phyloP scores from a whole-genome alignment of 345 rosid genomes.

The Rhodamnia rubescens region DNA sequence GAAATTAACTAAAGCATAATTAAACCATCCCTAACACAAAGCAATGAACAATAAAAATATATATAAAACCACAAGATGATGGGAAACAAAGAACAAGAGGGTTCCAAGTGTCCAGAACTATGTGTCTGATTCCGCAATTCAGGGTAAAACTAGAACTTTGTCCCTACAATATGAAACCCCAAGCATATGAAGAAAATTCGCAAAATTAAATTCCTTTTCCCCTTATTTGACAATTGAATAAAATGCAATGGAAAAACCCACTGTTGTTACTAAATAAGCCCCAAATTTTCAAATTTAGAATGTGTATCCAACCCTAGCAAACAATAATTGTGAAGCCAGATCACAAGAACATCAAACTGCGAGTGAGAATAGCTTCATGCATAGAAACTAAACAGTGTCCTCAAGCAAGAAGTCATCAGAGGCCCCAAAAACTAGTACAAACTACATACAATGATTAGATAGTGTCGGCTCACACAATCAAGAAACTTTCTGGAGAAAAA shows the following conservation, averaged over 20 bases:
- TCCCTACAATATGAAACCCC: background rate
- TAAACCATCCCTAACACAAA: background rate
- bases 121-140: background rate
- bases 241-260: background rate
- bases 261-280: background rate
- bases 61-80: background rate
- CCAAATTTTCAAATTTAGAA: background rate
- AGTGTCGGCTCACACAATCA: background rate
- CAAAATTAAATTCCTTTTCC: background rate
- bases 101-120: background rate
- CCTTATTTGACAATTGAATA: background rate
- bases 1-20: background rate
- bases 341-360: background rate
- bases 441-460: background rate
- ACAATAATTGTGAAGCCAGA: background rate
- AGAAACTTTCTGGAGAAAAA: background rate
- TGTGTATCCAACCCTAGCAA: background rate
- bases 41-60: background rate
- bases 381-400: background rate
- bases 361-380: background rate
- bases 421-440: background rate
- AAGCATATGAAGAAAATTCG: background rate
- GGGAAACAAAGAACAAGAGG: background rate
- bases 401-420: background rate
- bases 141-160: background rate